A percentile compares a stretch with the other conserved stretches of the same genome.
These are phyloP conservation scores for Tetracentron sinense DNA, from an alignment of 164 flowering plant genomes.

Conservation along the genomic window DNA sequence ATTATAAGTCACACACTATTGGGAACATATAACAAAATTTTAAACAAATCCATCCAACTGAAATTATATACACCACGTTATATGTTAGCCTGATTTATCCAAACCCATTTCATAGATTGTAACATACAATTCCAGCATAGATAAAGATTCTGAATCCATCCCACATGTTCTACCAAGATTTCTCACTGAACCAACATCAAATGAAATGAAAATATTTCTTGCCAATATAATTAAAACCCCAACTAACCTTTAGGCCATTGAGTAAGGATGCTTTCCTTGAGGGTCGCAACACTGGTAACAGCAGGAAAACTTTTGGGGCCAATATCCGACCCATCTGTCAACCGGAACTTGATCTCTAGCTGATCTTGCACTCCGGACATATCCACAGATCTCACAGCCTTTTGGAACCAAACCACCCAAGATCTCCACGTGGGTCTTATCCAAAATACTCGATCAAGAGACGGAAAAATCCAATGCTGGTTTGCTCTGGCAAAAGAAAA, in stretches of 20 bases:
- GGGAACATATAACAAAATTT: too few species aligned
- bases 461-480: too few species aligned
- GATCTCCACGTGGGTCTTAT: slow-evolving; percentile 17
- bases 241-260: slow-evolving; percentile 88
- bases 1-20: too few species aligned
- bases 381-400: slow-evolving; percentile 12
- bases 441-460: not conserved
- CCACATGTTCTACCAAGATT: not conserved
- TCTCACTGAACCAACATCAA: not conserved
- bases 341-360: slow-evolving; percentile 74
- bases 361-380: slow-evolving; percentile 77
- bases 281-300: slow-evolving; percentile 65
- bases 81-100: too few species aligned
- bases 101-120: too few species aligned
- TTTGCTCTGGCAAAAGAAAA: too few species aligned
- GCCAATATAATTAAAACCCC: not conserved
- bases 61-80: too few species aligned
- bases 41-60: too few species aligned
- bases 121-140: not conserved
- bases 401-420: slow-evolving; percentile 16
- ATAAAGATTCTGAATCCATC: not conserved
- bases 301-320: slow-evolving; percentile 72
- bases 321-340: slow-evolving; percentile 78
- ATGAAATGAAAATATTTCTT: not conserved
- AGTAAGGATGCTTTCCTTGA: slow-evolving; percentile 75